Evolutionary conservation across 1,284 basidiomycete species (phyloP), one percentile per base, ranked within the genome.

Genomic region (Ustilago tritici): DNA sequence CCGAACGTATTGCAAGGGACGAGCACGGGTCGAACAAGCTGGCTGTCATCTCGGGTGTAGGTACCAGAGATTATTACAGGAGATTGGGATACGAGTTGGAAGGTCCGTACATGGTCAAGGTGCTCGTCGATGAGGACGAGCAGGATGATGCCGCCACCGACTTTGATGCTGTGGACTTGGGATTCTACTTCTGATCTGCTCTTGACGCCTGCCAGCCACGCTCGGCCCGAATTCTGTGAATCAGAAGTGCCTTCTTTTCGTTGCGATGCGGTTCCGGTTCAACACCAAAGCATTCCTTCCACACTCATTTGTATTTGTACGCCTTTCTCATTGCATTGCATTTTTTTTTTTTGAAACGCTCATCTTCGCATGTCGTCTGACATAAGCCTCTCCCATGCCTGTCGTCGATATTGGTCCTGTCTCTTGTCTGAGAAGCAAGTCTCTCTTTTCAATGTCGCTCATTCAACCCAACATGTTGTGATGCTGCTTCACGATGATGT

Each of bases 41-140:
- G 41, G 97, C 94, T 17, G 97, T 99, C 71, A 99, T 99, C 80
- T 95, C 95, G 34, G 95, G 94, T 77, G 94, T 98, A 60, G 95
- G 95, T 31, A 98, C 94, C 31, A 90, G 94, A 80, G 95, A 95
- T 86, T 98, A 98, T 87, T 97, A 98, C 87, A 90, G 94, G 71
- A 91, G 94, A 83, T 88, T 98, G 61, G 95, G 95, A 4, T 98
- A 97, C 87, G 91, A 92, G 87, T 89, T 98, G 64, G 96, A 99
- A 84, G 97, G 96, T 0, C 95, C 95, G 28, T 99, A 83, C 65
- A 84, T 82, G 84, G 79, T 74, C 66, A 78, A 78, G 61, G 65
- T 78, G 76, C 76, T 78, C 58, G 65, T 58, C 9, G 76, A 74
- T 46, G 71, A 74, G 28, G 60, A 64, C 17, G 58, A 65, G 38